Evolutionary conservation across 441 rosid genomes (phyloP).

Genomic region (Francoa sonchifolia): DNA sequence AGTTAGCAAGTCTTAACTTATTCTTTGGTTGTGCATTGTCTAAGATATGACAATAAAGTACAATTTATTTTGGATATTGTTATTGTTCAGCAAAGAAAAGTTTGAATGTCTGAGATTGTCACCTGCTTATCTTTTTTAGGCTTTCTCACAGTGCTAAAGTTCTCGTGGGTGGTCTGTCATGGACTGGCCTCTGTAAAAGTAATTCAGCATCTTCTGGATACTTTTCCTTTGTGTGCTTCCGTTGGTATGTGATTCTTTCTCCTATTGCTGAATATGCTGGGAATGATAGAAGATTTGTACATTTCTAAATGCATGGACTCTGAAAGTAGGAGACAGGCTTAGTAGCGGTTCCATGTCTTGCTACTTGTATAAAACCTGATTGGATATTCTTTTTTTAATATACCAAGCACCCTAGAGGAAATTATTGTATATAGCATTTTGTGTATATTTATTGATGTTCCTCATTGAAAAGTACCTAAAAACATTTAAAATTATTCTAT

Average conservation of each 20-base stretch:
- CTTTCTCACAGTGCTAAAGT: constrained; percentile 33
- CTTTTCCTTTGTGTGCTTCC: constrained; percentile 81
- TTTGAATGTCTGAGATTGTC: constrained; percentile 4
- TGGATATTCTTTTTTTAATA: too few relatives aligned
- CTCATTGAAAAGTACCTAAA: too few relatives aligned
- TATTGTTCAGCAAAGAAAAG: background rate
- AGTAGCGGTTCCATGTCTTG: too few relatives aligned
- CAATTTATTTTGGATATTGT: background rate
- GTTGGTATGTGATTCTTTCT: constrained; percentile 55
- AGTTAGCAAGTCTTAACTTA: background rate
- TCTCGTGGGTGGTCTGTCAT: constrained; percentile 63
- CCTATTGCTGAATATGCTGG: too few relatives aligned
- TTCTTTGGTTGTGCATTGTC: background rate
- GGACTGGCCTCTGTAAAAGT: constrained; percentile 62
- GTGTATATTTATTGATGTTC: too few relatives aligned
- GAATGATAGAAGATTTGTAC: too few relatives aligned
- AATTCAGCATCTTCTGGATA: constrained; percentile 53
- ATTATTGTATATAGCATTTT: too few relatives aligned
- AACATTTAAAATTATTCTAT: too few relatives aligned
- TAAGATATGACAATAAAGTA: background rate
- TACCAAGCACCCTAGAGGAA: too few relatives aligned
- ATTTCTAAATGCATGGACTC: too few relatives aligned
- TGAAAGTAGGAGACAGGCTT: too few relatives aligned
- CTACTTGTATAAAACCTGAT: too few relatives aligned
- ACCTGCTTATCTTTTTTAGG: constrained; percentile 31